Evolutionary conservation across 2,329 filamentous ascomycete species (phyloP).

Genomic region (Mycosphaerella sp.): DNA sequence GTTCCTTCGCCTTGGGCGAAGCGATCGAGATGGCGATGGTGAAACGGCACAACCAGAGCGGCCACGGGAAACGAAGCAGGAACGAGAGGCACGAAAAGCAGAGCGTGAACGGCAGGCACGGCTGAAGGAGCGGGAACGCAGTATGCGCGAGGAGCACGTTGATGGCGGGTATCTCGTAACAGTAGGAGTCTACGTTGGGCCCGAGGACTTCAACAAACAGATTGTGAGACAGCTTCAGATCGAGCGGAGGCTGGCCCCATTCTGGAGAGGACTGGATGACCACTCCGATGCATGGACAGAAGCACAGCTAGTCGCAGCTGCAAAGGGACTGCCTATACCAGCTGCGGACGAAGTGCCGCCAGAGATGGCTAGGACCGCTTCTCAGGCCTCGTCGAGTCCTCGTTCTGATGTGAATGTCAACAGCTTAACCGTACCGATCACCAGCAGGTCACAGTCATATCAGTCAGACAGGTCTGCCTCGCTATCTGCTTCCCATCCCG

Average conservation of each 20-base stretch:
- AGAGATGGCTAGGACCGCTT: constrained; percentile 51
- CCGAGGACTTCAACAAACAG: constrained; percentile 87
- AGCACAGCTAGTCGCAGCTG: constrained; percentile 88
- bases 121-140: constrained; percentile 79
- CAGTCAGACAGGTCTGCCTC: constrained; percentile 64
- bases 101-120: constrained; percentile 73
- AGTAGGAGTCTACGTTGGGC: constrained; percentile 83
- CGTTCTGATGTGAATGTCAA: constrained; percentile 56
- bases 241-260: constrained; percentile 84
- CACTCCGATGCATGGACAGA: constrained; percentile 87
- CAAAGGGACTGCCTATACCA: constrained; percentile 75
- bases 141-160: constrained; percentile 83
- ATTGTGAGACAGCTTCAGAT: constrained; percentile 92
- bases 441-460: constrained; percentile 67
- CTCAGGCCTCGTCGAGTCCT: constrained; percentile 36
- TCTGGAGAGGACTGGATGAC: constrained; percentile 91
- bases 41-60: constrained; percentile 44
- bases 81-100: constrained; percentile 76
- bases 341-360: constrained; percentile 75
- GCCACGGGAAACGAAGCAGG: constrained; percentile 81
- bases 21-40: constrained; percentile 46
- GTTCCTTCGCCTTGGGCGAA: constrained; percentile 50
- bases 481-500: constrained; percentile 55
- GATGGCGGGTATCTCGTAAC: constrained; percentile 95
- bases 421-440: constrained; percentile 72